Percentiles rank a stretch among this genome's conserved stretches.
Conservation (phyloP, 768 basidiomycete species). For the Hygrocybe punicea region DNA sequence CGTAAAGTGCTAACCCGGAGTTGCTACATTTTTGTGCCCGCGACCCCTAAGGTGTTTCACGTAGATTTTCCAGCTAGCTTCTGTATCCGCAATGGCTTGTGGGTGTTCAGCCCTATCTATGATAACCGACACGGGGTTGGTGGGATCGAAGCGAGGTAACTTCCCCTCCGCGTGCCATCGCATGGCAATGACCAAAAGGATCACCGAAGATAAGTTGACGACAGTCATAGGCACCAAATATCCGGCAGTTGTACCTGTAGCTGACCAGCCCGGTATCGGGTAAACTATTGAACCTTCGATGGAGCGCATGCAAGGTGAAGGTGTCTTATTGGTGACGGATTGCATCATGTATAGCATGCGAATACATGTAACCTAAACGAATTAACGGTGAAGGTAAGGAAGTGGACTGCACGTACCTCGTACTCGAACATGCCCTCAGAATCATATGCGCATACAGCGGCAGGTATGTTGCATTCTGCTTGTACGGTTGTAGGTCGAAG, state of each 20-base stretch:
- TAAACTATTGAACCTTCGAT: conserved; percentile 11
- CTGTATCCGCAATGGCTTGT: no score
- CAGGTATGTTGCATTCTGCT: conserved; percentile 6
- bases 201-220: conserved; percentile 18
- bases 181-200: conserved; percentile 16
- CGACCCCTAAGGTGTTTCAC: no score
- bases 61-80: no score
- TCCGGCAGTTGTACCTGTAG: conserved; percentile 10
- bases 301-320: conserved; percentile 13
- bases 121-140: not conserved
- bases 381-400: not conserved
- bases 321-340: conserved; percentile 4
- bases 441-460: conserved; percentile 21
- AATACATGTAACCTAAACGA: conserved; percentile 15
- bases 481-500: conserved; percentile 8
- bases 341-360: conserved; percentile 16
- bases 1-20: no score
- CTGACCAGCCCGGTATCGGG: conserved; percentile 18
- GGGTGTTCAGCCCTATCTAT: no score
- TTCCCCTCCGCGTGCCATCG: not conserved
- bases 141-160: not conserved
- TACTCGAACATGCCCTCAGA: conserved; percentile 25
- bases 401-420: conserved; percentile 11
- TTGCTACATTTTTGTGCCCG: no score
- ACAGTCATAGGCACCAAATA: conserved; percentile 23